Conservation (phyloP, 2,329 filamentous ascomycete genomes). For the Sporothrix protearum region DNA sequence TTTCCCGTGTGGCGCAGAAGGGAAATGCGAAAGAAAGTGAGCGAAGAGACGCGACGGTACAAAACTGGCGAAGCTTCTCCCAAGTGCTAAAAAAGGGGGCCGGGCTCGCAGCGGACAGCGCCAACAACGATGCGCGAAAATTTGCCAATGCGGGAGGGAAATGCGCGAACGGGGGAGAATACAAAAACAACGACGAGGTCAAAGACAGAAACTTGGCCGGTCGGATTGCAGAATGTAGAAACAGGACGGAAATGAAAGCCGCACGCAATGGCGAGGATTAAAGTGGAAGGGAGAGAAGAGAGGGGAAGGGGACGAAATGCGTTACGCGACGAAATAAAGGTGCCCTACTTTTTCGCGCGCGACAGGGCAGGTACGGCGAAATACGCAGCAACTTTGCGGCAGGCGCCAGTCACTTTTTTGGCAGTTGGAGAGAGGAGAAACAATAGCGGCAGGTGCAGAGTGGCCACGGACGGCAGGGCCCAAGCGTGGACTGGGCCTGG, state of each 20-base stretch:
- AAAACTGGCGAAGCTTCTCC: slow-evolving; percentile 1
- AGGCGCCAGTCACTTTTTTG: not conserved
- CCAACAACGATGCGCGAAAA: slow-evolving; percentile 7
- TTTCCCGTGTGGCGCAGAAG: slow-evolving; percentile 1
- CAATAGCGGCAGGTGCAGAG: not conserved
- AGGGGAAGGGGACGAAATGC: slow-evolving; percentile 10
- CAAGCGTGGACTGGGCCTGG: not conserved
- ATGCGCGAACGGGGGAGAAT: not conserved
- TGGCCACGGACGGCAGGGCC: not conserved
- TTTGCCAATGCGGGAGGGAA: not conserved
- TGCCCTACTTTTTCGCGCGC: slow-evolving; percentile 18
- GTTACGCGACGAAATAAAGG: slow-evolving; percentile 22
- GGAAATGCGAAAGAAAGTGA: not conserved
- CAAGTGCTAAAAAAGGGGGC: slow-evolving; percentile 10
- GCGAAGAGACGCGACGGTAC: not conserved
- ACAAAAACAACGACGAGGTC: not conserved
- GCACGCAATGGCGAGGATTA: slow-evolving; percentile 8
- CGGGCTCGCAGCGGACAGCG: slow-evolving; percentile 8
- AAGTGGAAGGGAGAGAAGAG: slow-evolving; percentile 18
- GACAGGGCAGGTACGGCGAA: slow-evolving; percentile 16
- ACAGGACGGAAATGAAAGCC: slow-evolving; percentile 12
- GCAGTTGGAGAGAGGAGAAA: not conserved
- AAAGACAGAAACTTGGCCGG: not conserved
- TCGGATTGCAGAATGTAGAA: slow-evolving; percentile 4
- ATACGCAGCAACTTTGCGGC: not conserved